Conservation (phyloP, 2,329 filamentous ascomycete species). For the Trichothecium sympodiale region DNA sequence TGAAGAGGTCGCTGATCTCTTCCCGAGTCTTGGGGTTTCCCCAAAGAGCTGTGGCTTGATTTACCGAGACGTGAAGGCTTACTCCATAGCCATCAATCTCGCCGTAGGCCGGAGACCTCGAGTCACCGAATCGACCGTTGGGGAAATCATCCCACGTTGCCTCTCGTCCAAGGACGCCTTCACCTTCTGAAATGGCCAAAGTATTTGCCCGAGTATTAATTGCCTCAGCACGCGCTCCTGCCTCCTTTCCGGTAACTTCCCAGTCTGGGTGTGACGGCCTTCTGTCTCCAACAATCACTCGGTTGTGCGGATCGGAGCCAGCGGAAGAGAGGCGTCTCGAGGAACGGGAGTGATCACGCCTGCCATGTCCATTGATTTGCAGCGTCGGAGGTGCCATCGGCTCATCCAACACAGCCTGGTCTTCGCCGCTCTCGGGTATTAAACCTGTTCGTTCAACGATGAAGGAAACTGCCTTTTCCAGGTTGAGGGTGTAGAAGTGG, state of each 20-base stretch:
- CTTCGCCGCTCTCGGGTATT: constrained; percentile 54
- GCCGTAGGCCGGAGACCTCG: constrained; percentile 84
- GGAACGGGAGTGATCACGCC: constrained; percentile 21
- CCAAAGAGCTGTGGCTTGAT: constrained; percentile 77
- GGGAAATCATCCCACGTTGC: constrained; percentile 99
- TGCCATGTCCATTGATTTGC: constrained; percentile 37
- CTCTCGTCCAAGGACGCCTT: constrained; percentile 79
- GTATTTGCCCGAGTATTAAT: constrained; percentile 75
- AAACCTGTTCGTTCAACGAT: constrained; percentile 79
- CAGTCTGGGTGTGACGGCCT: constrained; percentile 47
- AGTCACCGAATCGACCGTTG: constrained; percentile 91
- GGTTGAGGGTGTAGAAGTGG: constrained; percentile 94
- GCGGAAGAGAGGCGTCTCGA: constrained; percentile 63
- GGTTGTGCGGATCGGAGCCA: constrained; percentile 77
- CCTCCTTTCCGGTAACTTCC: constrained; percentile 68
- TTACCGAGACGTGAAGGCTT: constrained; percentile 82
- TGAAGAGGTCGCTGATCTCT: constrained; percentile 75
- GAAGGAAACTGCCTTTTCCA: constrained; percentile 92
- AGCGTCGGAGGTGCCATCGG: constrained; percentile 10
- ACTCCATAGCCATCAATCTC: constrained; percentile 98
- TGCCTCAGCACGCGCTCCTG: constrained; percentile 60
- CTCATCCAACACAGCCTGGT: constrained; percentile 41
- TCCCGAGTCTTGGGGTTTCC: constrained; percentile 56
- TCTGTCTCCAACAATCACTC: constrained; percentile 56
- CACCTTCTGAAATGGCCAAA: constrained; percentile 86